Base-by-base conservation (phyloP, 345 rosid genomes). In the Cardamine occulta region DNA sequence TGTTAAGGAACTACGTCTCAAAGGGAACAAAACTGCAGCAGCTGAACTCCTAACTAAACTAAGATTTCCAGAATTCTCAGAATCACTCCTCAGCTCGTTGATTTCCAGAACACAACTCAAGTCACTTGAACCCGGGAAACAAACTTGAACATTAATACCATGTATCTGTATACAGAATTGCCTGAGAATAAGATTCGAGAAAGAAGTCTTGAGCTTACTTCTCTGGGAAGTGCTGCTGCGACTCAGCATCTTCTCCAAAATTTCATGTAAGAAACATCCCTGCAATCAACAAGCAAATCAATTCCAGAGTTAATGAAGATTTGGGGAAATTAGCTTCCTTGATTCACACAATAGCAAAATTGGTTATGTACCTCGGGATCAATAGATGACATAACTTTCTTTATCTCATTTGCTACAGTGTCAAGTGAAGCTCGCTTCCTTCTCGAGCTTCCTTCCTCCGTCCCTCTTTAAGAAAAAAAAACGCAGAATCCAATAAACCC, bases 291-390 rank as follows among this genome's bases (percentile, higher is more conserved):
- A 2, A 31, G 14, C 17, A 34, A 37, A 39, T 13, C 66, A 71
- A 53, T 62, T 56, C 28, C 39, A 63, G 48, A 45, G 7, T 45
- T 24, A 19, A 19, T n/a, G 18, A 71, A 48, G 26, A 34, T 8
- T 44, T 19, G 57, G 65, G 35, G 55, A 62, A 11, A 51, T 11
- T 21, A 61, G 24, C 10, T 32, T 49, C 11, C 13, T 45, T n/a
- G 39, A n/a, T 72, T 17, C n/a, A 17, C 53, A 24, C n/a, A 51
- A 54, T 63, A 63, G 31, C n/a, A 54, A 26, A 39, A 63, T 11
- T 48, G 24, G 61, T 12, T 21, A 62, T 6, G 57, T 80, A 94
- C 98, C 95, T 91, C 90, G 42, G 97, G 91, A 80, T 94, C 98
- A 47, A 89, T 73, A 29, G 68, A 81, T 10, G 81, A 86, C 17